phyloP scores from a whole-genome alignment of 129 eudicot genomes.

The Pittosporum tobira region DNA sequence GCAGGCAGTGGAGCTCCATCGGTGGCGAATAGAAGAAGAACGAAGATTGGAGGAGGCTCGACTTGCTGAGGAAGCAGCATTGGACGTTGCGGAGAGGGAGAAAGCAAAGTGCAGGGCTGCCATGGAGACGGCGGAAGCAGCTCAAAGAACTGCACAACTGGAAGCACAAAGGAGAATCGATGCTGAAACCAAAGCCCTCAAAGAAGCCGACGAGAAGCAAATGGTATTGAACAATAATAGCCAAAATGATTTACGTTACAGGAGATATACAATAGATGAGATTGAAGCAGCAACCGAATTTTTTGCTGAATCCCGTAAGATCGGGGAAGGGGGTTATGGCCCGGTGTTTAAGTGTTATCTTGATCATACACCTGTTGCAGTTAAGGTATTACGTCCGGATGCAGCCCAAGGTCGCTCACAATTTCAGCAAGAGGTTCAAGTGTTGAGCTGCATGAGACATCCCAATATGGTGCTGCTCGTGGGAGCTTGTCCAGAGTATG shows the following conservation, averaged over 20 bases:
- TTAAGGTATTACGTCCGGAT: slow-evolving; percentile 69
- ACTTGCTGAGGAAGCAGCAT: slow-evolving; percentile 28
- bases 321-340: slow-evolving; percentile 92
- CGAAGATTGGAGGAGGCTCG: slow-evolving; percentile 32
- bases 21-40: slow-evolving; percentile 53
- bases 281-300: slow-evolving; percentile 64
- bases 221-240: neutral
- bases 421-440: slow-evolving; percentile 69
- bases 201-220: slow-evolving; percentile 17
- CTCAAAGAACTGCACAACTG: slow-evolving; percentile 27
- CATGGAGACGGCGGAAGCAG: slow-evolving; percentile 38
- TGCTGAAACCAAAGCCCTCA: slow-evolving; percentile 30
- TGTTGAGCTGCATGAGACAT: slow-evolving; percentile 55
- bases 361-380: slow-evolving; percentile 55
- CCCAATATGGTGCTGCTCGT: slow-evolving; percentile 72
- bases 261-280: slow-evolving; percentile 58
- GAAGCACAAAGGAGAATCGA: slow-evolving; percentile 31
- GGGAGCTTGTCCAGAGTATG: slow-evolving; percentile 87
- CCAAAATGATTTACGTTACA: slow-evolving; percentile 26
- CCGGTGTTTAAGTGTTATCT: slow-evolving; percentile 69
- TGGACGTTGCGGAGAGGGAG: slow-evolving; percentile 20
- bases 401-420: slow-evolving; percentile 77
- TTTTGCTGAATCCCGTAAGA: slow-evolving; percentile 40
- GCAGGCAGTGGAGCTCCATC: slow-evolving; percentile 55
- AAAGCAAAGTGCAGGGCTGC: slow-evolving; percentile 22